These are phyloP conservation scores for Nicotiana undulata DNA, from an alignment of 257 asterid genomes.

Conservation along the genomic window DNA sequence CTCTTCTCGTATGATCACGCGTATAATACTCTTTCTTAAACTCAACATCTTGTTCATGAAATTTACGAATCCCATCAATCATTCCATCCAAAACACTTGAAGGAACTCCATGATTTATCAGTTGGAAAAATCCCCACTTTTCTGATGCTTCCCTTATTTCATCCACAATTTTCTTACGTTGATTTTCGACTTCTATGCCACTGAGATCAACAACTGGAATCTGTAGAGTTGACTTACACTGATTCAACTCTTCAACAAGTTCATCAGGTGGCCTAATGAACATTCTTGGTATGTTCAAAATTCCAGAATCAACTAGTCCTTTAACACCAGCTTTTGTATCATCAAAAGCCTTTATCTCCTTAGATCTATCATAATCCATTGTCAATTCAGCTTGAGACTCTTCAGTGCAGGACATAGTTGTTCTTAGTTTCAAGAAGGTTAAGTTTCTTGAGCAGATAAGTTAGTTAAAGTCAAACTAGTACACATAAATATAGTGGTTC, in stretches of 20 bases:
- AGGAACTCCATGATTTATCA: constrained; percentile 57
- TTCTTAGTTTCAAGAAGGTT: not conserved
- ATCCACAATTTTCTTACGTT: constrained; percentile 13
- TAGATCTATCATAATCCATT: constrained; percentile 13
- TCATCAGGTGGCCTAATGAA: constrained; percentile 34
- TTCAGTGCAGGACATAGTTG: not conserved
- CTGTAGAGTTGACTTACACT: constrained; percentile 6
- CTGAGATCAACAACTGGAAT: constrained; percentile 47
- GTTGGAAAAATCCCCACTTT: constrained; percentile 59
- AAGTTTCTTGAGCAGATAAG: not conserved
- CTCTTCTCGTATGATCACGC: constrained; percentile 28
- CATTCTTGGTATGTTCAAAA: constrained; percentile 20
- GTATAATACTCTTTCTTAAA: constrained; percentile 36
- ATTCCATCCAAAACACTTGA: constrained; percentile 35
- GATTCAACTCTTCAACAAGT: constrained; percentile 28
- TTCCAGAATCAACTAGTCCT: constrained; percentile 29
- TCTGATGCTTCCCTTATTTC: constrained; percentile 40
- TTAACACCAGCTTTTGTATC: constrained; percentile 8
- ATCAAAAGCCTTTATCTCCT: constrained; percentile 23
- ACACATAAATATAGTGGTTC: not conserved
- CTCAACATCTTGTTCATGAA: constrained; percentile 57
- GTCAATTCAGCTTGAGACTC: not conserved
- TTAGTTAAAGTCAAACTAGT: not conserved
- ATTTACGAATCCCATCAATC: constrained; percentile 44
- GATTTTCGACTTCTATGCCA: constrained; percentile 15